Conservation (phyloP, 768 basidiomycete species). For the Rhodotorula toruloides region DNA sequence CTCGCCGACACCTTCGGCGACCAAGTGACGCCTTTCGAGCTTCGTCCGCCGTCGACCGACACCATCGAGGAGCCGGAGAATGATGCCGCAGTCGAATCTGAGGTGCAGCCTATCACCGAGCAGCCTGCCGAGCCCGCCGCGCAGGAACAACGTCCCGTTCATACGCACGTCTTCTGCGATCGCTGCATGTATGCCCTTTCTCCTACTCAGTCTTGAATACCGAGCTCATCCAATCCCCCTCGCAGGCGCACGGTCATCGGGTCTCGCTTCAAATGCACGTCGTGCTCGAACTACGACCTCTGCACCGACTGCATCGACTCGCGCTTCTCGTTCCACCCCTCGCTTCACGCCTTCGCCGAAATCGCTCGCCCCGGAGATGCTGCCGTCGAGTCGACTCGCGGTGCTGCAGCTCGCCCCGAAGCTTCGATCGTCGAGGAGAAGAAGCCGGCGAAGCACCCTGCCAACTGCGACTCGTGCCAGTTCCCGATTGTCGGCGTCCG, state of each 20-base stretch:
- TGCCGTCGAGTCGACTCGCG: neutral
- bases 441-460: constrained; percentile 28
- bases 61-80: neutral
- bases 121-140: neutral
- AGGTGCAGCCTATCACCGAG: neutral
- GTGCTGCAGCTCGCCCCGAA: neutral
- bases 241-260: constrained; percentile 55
- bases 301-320: constrained; percentile 28
- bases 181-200: constrained; percentile 2
- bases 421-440: neutral
- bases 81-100: no score
- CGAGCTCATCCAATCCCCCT: constrained; percentile 5
- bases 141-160: neutral
- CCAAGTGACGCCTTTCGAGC: constrained; percentile 18
- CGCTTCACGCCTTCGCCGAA: constrained; percentile 17
- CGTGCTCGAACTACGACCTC: constrained; percentile 33
- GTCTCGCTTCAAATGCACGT: constrained; percentile 65
- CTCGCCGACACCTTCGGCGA: constrained; percentile 37
- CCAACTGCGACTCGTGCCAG: constrained; percentile 61
- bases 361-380: constrained; percentile 12
- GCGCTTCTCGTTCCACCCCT: constrained; percentile 17
- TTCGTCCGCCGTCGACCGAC: neutral
- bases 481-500: constrained; percentile 60
- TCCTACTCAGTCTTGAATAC: neutral
- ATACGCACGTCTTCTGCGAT: constrained; percentile 30